These are phyloP conservation scores for Vaccinium darrowii DNA, from an alignment of 148 eudicot species.

Conservation along the genomic window DNA sequence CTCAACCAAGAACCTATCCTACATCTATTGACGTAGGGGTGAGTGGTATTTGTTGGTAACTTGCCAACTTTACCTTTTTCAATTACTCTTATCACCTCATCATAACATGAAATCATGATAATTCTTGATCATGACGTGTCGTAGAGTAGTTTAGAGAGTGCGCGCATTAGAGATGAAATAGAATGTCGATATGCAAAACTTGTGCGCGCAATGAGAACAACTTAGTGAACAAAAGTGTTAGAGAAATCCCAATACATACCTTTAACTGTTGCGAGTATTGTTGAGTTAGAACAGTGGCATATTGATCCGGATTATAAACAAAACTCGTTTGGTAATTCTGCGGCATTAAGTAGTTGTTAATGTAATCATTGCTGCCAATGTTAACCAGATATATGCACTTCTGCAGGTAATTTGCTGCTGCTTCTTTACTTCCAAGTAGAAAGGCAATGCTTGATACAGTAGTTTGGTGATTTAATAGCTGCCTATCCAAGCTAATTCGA, in stretches of 20 bases:
- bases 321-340: slow-evolving; percentile 22
- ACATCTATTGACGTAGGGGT: no score
- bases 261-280: slow-evolving; percentile 35
- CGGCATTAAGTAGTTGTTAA: slow-evolving; percentile 56
- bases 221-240: no score
- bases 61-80: no score
- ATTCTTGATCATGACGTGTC: no score
- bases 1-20: no score
- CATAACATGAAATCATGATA: no score
- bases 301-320: slow-evolving; percentile 24
- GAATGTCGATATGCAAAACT: no score
- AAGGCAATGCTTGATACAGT: slow-evolving; percentile 12
- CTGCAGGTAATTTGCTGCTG: slow-evolving; percentile 25
- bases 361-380: slow-evolving; percentile 63
- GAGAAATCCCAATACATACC: slow-evolving; percentile 21
- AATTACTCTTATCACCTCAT: no score
- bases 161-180: no score
- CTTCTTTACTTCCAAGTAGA: slow-evolving; percentile 12
- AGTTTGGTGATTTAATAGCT: slow-evolving; percentile 35
- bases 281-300: slow-evolving; percentile 29
- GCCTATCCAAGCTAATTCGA: slow-evolving; percentile 35
- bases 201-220: no score
- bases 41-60: no score
- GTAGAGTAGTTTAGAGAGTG: no score
- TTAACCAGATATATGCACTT: slow-evolving; percentile 45